These are phyloP conservation scores for Barnettozyma wickerhamii DNA, from an alignment of 805 yeast species.

Conservation along the genomic window DNA sequence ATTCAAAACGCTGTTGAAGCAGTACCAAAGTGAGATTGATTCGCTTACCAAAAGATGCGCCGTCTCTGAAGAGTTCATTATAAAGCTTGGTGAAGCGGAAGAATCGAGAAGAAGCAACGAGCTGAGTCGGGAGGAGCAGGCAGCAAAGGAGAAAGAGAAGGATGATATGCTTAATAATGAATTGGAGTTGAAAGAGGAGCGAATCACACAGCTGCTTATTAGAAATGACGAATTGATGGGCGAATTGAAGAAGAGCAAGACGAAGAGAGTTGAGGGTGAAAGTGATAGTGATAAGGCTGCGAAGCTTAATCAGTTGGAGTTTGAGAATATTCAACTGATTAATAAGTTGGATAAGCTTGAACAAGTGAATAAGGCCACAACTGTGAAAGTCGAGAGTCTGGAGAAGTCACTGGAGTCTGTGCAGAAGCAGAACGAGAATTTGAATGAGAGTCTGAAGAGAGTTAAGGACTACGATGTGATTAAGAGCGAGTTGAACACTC, in stretches of 20 bases:
- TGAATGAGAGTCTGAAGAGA: slow-evolving; percentile 45
- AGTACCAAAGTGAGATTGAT: slow-evolving; percentile 88
- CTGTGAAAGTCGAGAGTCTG: slow-evolving; percentile 14
- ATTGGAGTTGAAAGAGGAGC: slow-evolving; percentile 65
- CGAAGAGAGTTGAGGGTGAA: slow-evolving; percentile 40
- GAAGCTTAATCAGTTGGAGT: slow-evolving; percentile 52
- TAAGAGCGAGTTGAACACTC: slow-evolving; percentile 66
- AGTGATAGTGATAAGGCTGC: slow-evolving; percentile 36
- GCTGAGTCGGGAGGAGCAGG: slow-evolving; percentile 35
- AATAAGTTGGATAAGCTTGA: slow-evolving; percentile 55
- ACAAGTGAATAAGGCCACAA: slow-evolving; percentile 16
- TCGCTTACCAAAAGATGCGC: slow-evolving; percentile 73
- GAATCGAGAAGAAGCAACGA: not conserved
- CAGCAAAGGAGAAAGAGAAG: slow-evolving; percentile 47
- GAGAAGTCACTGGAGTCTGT: slow-evolving; percentile 34
- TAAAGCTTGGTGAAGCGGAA: slow-evolving; percentile 40
- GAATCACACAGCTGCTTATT: slow-evolving; percentile 67
- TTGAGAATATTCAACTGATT: slow-evolving; percentile 61
- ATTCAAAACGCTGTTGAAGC: slow-evolving; percentile 60
- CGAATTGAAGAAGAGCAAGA: slow-evolving; percentile 50
- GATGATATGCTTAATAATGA: slow-evolving; percentile 50
- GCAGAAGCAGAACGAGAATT: slow-evolving; percentile 42
- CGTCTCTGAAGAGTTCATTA: slow-evolving; percentile 64
- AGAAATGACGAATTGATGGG: slow-evolving; percentile 72
- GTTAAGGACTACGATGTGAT: slow-evolving; percentile 76